Evolutionary conservation across 805 yeast species (phyloP), one percentile per base, ranked within the genome.

Genomic region (Clavispora fructus): DNA sequence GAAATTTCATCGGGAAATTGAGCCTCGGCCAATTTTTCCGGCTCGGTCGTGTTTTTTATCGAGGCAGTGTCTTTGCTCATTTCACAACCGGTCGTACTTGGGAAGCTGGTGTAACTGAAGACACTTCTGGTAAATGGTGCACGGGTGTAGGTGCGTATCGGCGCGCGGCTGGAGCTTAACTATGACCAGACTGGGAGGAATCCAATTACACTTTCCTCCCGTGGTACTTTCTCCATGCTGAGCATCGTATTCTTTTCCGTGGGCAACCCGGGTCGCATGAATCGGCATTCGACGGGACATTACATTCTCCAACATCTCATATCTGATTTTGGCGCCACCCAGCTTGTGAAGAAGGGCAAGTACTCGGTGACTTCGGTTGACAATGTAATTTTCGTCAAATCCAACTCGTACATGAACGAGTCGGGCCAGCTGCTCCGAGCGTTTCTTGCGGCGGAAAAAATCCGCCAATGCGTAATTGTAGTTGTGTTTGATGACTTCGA

Each of bases 211-310:
- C 25, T 2, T 16, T 19, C 25, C 2, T 16, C 39, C 13, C n/a
- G 12, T 9, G 7, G 29, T 2, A 10, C 33, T 10, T 43, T 28
- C n/a, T n/a, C 19, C 30, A 30, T 39, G 33, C 25, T 38, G 39
- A 43, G 29, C 17, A 42, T 54, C 14, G 57, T 62, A 2, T 46
- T 63, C 28, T 59, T 62, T 41, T 60, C 75, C 11, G 57, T 71
- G 26, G 75, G 76, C 4, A 71, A 71, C 49, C 75, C 75, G 3
- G 74, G 74, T 0, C 61, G 66, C 8, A 54, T 61, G 25, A 65
- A 58, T 31, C 54, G 76, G n/a, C 76, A 71, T 46, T 69, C 74
- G 1, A 59, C 62, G 4, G 76, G 76, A 6, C 75, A 70, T 47
- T 57, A 59, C 42, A 63, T 59, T 40, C 56, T 69, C 14, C 58